phyloP scores from a whole-genome alignment of 2,329 filamentous ascomycete species.

The Xylariomycetidae sp. region DNA sequence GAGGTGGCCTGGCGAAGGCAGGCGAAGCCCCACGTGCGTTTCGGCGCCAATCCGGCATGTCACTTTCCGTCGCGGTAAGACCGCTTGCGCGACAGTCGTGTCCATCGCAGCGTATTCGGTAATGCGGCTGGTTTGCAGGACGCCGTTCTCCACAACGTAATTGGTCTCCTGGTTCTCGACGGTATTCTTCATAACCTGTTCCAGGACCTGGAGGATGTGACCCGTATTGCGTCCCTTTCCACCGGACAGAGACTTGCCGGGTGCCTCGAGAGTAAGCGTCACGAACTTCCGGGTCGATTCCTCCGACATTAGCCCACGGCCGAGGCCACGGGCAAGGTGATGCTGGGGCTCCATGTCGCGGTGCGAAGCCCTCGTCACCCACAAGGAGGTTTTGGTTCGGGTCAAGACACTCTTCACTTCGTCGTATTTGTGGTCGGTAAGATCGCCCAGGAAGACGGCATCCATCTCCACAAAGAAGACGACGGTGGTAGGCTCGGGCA shows the following conservation, averaged over 20 bases:
- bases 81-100: not conserved
- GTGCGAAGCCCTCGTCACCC: not conserved
- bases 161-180: constrained; percentile 1
- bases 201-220: not conserved
- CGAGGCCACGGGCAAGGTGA: constrained; percentile 3
- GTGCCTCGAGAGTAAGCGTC: constrained; percentile 1
- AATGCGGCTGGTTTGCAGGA: not conserved
- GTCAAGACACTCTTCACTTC: not conserved
- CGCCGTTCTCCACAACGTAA: not conserved
- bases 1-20: constrained; percentile 1
- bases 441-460: not conserved
- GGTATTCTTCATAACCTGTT: too few species aligned
- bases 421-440: not conserved
- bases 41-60: not conserved
- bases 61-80: not conserved
- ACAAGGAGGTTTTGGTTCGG: not conserved
- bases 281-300: constrained; percentile 2
- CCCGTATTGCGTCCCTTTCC: not conserved
- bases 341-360: not conserved
- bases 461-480: not conserved
- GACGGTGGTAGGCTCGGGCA: not conserved
- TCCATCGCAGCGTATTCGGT: not conserved
- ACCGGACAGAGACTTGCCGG: not conserved
- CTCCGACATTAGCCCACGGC: constrained; percentile 1
- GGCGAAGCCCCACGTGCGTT: not conserved